A percentile compares a stretch with the other conserved stretches of the same genome.
Conservation (phyloP, 2,329 filamentous ascomycete species). For the Pyrenochaeta sp. region DNA sequence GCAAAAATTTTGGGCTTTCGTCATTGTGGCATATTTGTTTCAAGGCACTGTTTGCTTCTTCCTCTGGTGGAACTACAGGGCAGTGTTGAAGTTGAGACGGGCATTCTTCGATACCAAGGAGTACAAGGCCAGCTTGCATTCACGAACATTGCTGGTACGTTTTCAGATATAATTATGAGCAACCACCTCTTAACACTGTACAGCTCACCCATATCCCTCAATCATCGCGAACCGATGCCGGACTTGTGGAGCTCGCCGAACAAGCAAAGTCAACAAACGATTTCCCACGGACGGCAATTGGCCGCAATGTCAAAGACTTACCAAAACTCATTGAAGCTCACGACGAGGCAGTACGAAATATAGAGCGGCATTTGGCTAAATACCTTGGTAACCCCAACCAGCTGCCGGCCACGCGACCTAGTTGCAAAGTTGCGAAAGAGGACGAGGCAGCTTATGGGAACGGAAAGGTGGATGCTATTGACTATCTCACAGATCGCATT, state of each 20-base stretch:
- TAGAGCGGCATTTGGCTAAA: slow-evolving; percentile 84
- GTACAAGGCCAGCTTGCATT: slow-evolving; percentile 86
- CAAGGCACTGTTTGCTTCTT: slow-evolving; percentile 78
- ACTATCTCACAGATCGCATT: slow-evolving; percentile 88
- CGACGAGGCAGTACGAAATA: slow-evolving; percentile 77
- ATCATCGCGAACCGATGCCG: slow-evolving; percentile 79
- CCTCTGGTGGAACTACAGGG: slow-evolving; percentile 88
- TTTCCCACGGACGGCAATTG: slow-evolving; percentile 80
- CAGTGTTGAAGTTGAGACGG: slow-evolving; percentile 73
- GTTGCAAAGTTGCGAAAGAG: slow-evolving; percentile 79
- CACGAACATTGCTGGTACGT: slow-evolving; percentile 65
- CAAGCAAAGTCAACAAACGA: slow-evolving; percentile 77
- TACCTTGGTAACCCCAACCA: slow-evolving; percentile 83
- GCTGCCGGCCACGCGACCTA: slow-evolving; percentile 78
- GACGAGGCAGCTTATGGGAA: slow-evolving; percentile 71
- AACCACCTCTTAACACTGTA: slow-evolving; percentile 1
- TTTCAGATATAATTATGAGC: background rate
- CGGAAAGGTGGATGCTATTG: slow-evolving; percentile 90
- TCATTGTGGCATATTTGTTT: slow-evolving; percentile 68
- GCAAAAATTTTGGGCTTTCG: slow-evolving; percentile 65
- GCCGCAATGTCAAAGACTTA: slow-evolving; percentile 88
- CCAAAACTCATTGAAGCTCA: slow-evolving; percentile 86
- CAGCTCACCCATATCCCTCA: slow-evolving; percentile 85
- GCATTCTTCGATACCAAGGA: slow-evolving; percentile 85
- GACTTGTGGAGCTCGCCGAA: slow-evolving; percentile 85